A percentile compares a stretch with the other conserved stretches of the same genome.
These are phyloP conservation scores for Ophiostoma quercus DNA, from an alignment of 2,329 filamentous ascomycete genomes.

Conservation along the genomic window DNA sequence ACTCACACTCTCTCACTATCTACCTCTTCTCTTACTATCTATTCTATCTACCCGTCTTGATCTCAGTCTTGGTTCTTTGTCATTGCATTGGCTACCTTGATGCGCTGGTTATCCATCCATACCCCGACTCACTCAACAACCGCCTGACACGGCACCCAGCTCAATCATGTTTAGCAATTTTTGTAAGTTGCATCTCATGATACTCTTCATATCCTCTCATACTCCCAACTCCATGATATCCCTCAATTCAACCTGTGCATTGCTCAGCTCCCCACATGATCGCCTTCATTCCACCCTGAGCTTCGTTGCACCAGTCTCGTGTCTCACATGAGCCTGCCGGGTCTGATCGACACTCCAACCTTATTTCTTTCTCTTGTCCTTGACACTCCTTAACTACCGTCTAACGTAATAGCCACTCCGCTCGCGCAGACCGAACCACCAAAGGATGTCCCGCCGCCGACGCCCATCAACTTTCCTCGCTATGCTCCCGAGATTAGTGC, in stretches of 20 bases:
- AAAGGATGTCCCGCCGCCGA: slow-evolving; percentile 52
- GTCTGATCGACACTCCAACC: background rate
- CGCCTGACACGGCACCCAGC: background rate
- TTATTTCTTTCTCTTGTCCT: background rate
- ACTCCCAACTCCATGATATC: background rate
- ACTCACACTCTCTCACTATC: background rate
- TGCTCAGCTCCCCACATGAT: background rate
- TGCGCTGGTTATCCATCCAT: background rate
- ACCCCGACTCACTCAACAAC: background rate
- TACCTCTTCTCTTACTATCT: background rate
- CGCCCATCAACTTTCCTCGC: slow-evolving; percentile 49
- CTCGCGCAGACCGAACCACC: slow-evolving; percentile 33
- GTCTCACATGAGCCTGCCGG: background rate
- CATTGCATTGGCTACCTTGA: background rate
- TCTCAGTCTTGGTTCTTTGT: background rate
- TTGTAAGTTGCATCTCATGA: background rate
- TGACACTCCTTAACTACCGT: background rate
- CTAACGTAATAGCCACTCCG: slow-evolving; percentile 10
- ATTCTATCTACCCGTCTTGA: background rate
- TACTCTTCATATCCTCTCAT: no score
- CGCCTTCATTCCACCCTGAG: background rate
- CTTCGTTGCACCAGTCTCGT: background rate
- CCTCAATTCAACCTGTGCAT: background rate
- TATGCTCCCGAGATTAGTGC: slow-evolving; percentile 35
- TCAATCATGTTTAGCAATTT: background rate